These are phyloP conservation scores for Fusarium ambrosium DNA, from an alignment of 2,329 filamentous ascomycete species.

Conservation along the genomic window DNA sequence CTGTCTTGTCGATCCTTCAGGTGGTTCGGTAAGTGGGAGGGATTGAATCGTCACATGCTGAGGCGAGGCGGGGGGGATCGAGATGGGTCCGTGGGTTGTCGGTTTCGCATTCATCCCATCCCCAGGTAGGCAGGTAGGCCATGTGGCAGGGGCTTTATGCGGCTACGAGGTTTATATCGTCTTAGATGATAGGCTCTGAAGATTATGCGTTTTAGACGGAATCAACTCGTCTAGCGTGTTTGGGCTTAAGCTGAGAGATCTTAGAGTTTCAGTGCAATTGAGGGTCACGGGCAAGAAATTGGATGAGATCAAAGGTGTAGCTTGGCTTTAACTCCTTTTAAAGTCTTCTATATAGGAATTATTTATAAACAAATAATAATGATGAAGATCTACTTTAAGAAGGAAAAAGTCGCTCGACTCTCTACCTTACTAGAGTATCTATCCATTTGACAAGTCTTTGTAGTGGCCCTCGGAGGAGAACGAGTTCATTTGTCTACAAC, in stretches of 20 bases:
- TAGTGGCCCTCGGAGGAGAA: not conserved
- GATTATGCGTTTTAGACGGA: not conserved
- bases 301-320: not conserved
- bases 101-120: not conserved
- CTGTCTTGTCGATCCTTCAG: not conserved
- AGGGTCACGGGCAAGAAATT: not conserved
- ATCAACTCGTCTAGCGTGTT: not conserved
- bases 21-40: not conserved
- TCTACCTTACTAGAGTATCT: not conserved
- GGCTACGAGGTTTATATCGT: not conserved
- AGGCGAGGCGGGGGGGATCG: not conserved
- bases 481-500: not conserved
- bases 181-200: not conserved
- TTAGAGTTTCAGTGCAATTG: not conserved
- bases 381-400: not conserved
- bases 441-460: not conserved
- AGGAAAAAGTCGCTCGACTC: not conserved
- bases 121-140: not conserved
- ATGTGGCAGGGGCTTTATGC: conserved; percentile 7
- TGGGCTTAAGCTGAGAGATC: not conserved
- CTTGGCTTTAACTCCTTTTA: not conserved
- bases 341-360: not conserved
- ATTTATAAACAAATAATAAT: not conserved
- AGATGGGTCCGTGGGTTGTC: not conserved
- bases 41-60: not conserved